A percentile compares a stretch with the other conserved stretches of the same genome.
Evolutionary conservation across 768 basidiomycete genomes (phyloP).

Genomic region (Calocybe gangraenosa): DNA sequence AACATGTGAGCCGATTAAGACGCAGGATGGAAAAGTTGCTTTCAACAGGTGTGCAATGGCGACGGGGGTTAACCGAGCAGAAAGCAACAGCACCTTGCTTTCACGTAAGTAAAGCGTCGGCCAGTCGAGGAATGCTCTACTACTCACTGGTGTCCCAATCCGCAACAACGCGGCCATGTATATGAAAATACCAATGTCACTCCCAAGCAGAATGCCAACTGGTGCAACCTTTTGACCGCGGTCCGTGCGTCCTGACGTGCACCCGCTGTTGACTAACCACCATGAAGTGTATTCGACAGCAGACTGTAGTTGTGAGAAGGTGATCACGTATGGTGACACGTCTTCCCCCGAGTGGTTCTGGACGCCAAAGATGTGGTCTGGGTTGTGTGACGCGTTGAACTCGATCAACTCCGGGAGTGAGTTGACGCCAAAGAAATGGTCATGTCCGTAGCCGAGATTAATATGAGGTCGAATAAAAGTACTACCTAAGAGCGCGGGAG

Average conservation of each 20-base stretch:
- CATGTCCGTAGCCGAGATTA: conserved; percentile 27
- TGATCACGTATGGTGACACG: conserved; percentile 23
- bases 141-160: conserved; percentile 32
- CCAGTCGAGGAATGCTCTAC: background rate
- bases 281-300: conserved; percentile 29
- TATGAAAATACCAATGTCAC: conserved; percentile 34
- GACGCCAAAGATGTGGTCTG: conserved; percentile 30
- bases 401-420: conserved; percentile 34
- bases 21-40: conserved; percentile 24
- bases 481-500: conserved; percentile 15
- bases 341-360: conserved; percentile 24
- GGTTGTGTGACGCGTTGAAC: conserved; percentile 30
- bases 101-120: background rate
- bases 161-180: conserved; percentile 32
- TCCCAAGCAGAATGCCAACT: conserved; percentile 32
- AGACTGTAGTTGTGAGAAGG: conserved; percentile 28
- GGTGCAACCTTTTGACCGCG: conserved; percentile 24
- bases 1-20: conserved; percentile 28
- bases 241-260: conserved; percentile 21
- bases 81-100: conserved; percentile 29
- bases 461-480: conserved; percentile 33
- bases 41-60: conserved; percentile 32
- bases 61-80: conserved; percentile 30
- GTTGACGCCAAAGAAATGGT: conserved; percentile 24
- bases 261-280: conserved; percentile 27